Conservation (phyloP, 1,284 basidiomycete genomes). For the Ustilago curta region DNA sequence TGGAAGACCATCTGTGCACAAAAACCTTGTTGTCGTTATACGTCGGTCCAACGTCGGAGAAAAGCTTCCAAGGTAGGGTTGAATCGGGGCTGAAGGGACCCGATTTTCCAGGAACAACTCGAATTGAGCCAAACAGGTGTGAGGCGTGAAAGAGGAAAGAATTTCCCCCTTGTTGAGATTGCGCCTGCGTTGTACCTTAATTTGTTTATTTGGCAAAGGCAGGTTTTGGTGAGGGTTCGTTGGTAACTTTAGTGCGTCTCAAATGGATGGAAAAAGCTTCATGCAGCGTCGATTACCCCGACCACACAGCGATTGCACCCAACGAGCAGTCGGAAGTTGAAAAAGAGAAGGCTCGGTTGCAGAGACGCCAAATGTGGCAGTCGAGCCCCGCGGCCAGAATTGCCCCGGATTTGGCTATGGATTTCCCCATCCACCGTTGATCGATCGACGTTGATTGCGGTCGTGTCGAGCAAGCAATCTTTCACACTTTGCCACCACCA, state of each 20-base stretch:
- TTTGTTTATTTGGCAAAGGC: no score
- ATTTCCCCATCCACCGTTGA: slow-evolving; percentile 16
- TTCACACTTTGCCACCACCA: not conserved
- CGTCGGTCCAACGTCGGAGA: slow-evolving; percentile 9
- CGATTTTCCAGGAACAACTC: not conserved
- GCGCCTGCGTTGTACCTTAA: no score
- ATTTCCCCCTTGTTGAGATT: slow-evolving; percentile 6
- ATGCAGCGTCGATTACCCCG: slow-evolving; percentile 24
- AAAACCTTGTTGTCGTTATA: slow-evolving; percentile 6
- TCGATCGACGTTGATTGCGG: not conserved
- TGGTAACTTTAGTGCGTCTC: not conserved
- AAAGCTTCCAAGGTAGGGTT: not conserved
- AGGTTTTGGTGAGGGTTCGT: no score
- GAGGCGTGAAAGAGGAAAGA: slow-evolving; percentile 12
- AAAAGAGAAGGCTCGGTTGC: slow-evolving; percentile 6
- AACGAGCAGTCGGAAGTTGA: slow-evolving; percentile 9
- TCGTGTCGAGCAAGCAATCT: not conserved
- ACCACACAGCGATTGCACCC: slow-evolving; percentile 3
- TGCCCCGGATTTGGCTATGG: slow-evolving; percentile 26
- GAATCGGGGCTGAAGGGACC: slow-evolving; percentile 1
- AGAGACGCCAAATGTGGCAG: not conserved
- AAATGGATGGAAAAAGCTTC: not conserved
- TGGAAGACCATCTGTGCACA: not conserved
- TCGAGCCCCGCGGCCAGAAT: slow-evolving; percentile 9
- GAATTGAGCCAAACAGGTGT: not conserved